phyloP scores from a whole-genome alignment of 768 basidiomycete genomes.

The Cyclocybe cylindracea region DNA sequence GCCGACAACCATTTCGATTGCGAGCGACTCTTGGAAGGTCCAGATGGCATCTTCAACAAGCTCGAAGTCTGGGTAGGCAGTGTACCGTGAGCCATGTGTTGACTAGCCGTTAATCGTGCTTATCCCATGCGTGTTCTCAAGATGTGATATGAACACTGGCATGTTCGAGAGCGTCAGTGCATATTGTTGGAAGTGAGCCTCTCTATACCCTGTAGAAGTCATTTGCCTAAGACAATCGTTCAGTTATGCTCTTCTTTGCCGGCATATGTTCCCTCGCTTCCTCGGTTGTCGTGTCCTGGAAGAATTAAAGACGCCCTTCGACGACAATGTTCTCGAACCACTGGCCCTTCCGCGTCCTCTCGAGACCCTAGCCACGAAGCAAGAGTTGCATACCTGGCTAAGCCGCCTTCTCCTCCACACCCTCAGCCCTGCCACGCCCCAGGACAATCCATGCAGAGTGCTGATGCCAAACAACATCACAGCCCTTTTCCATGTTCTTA shows the following conservation, averaged over 20 bases:
- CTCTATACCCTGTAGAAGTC: not conserved
- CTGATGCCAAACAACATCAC: conserved; percentile 12
- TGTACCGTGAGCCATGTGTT: conserved; percentile 11
- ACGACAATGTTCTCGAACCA: not conserved
- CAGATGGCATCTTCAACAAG: conserved; percentile 13
- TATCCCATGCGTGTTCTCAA: conserved; percentile 12
- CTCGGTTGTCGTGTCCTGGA: conserved; percentile 8
- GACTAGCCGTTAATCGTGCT: not conserved
- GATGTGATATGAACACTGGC: conserved; percentile 15
- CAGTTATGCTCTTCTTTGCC: conserved; percentile 14
- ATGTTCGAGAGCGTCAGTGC: conserved; percentile 2
- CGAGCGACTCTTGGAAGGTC: conserved; percentile 7
- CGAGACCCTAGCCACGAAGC: conserved; percentile 4
- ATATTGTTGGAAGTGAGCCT: conserved; percentile 9
- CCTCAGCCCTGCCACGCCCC: not conserved
- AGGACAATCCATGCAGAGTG: conserved; percentile 1
- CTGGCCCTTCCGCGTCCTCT: not conserved
- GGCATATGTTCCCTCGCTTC: conserved; percentile 6
- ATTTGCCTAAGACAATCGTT: not conserved
- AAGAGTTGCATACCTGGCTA: conserved; percentile 10
- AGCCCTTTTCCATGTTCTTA: conserved; percentile 11
- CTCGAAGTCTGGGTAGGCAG: not conserved
- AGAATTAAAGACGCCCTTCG: not conserved
- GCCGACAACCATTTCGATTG: no score
- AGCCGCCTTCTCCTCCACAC: conserved; percentile 6